A percentile compares a stretch with the other conserved stretches of the same genome.
These are phyloP conservation scores for Dryadomyces quercus-mongolicae DNA, from an alignment of 2,329 filamentous ascomycete species.

Conservation along the genomic window DNA sequence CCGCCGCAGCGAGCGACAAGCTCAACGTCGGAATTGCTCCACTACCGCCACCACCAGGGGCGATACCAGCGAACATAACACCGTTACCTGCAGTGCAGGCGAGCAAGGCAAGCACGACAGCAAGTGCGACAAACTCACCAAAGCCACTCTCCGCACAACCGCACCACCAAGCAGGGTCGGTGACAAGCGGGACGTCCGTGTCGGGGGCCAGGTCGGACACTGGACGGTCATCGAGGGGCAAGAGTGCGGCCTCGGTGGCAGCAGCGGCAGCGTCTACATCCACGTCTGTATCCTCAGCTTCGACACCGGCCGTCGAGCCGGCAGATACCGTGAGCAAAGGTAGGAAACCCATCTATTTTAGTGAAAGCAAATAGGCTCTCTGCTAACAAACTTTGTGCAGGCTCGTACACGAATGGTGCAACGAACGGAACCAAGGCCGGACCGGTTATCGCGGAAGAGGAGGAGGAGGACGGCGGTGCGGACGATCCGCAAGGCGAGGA, in stretches of 20 bases:
- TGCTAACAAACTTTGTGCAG: constrained; percentile 13
- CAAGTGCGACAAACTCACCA: constrained; percentile 43
- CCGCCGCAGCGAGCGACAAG: constrained; percentile 75
- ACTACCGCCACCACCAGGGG: constrained; percentile 75
- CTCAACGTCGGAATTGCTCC: constrained; percentile 90
- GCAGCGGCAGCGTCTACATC: constrained; percentile 18
- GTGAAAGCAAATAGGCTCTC: not conserved
- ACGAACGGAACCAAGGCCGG: constrained; percentile 36
- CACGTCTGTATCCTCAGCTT: constrained; percentile 8
- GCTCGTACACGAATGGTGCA: constrained; percentile 36
- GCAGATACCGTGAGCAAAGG: constrained; percentile 18
- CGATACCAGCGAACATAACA: constrained; percentile 25
- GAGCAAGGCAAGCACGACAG: constrained; percentile 34
- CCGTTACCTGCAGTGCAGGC: constrained; percentile 40
- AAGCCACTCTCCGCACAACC: constrained; percentile 30
- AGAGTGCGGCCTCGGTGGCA: constrained; percentile 20
- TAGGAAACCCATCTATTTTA: not conserved
- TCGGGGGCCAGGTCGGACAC: constrained; percentile 16
- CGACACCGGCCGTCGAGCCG: constrained; percentile 23
- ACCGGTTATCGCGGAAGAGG: constrained; percentile 30
- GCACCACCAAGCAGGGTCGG: constrained; percentile 11
- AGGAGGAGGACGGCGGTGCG: constrained; percentile 30
- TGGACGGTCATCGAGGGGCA: constrained; percentile 27
- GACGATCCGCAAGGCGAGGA: constrained; percentile 44
- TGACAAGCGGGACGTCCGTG: constrained; percentile 11